Base-by-base conservation (phyloP, 306 rosid species). In the Lathyrus tuberosus region DNA sequence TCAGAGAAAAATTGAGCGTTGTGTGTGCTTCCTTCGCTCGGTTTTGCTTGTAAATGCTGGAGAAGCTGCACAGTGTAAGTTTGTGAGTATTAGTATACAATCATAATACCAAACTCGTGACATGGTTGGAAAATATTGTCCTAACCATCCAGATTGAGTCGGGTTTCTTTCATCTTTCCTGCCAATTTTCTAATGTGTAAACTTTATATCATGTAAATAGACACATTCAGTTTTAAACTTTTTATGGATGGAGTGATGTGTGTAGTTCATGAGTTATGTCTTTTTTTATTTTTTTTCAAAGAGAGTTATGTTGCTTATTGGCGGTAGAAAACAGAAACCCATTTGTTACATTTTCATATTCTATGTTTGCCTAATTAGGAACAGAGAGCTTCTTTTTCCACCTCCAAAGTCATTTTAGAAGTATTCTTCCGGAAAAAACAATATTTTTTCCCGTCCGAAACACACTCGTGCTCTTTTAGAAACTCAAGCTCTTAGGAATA, bases 1-100 rank as follows among this genome's bases (percentile, higher is more conserved):
- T 85, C 95, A 44, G 82, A 85, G 81, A 78, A 84, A 14, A 57
- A 75, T 51, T 88, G 85, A 88, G 78, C 49, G 14, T 65, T 48
- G 30, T 64, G 69, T 40, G 24, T 49, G 31, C 59, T 37, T 22
- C 49, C 42, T 61, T 63, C 24, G 49, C 74, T 9, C 43, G 46
- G 63, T 65, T 72, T 71, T 66, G 53, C 63, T 42, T 68, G 82
- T 69, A 70, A 72, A 56, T 79, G 72, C 38, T 48, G 75, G 47
- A 60, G 52, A 52, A 17, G 33, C 26, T 74, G 71, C 67, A 56
- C 65, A 52, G 26, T 72, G 8, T 42, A 20, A n/a, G 73, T 49
- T 71, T 44, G 44, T 65, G 20, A 64, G 67, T 71, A 14, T 16
- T 16, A 38, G 64, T 65, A 60, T 67, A 20, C 30, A 42, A 33